Base-by-base conservation (phyloP, 2,329 filamentous ascomycete species). In the Aspergillus fischeri region DNA sequence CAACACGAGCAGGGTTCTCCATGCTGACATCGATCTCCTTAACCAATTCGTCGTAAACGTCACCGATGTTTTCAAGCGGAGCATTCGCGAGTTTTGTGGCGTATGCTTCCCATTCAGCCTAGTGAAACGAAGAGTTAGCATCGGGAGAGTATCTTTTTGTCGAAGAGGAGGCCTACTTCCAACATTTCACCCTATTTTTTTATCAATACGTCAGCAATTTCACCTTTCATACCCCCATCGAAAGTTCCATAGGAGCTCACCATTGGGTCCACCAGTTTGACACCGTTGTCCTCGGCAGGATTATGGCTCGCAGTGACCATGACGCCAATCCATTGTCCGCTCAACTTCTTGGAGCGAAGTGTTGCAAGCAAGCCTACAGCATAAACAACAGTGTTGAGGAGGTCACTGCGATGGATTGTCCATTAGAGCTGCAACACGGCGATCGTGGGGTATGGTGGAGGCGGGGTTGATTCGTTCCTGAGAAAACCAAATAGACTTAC, bases 231-330 rank as follows among this genome's bases (percentile, higher is more conserved):
- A 47, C 1, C 24, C 10, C 21, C 21, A 6, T 47, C 11, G 45
- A 52, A 38, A 44, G 24, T 20, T 24, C n/a, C 27, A 21, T 51
- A 21, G 49, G 21, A 29, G 67, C 70, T 63, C 57, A 86, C 84
- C 87, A 96, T 89, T 11, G 94, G 94, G 75, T 99, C 94, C 62
- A 99, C 91, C 65, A 99, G 86, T 83, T 96, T 96, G 74, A 96
- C 89, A 52, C 92, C 92, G 75, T 96, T 96, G 77, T 96, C 92
- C 66, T 86, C 83, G 35, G 92, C 88, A 20, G 90, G 90, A 77
- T 96, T 96, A 81, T 96, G 92, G 70, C 90, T 95, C 61, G 92
- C 92, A 45, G 92, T 96, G 74, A 96, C 90, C 92, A 96, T 96
- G 65, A 99, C 88, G 70, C 94, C 94, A 70, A 99, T 96, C 67